phyloP scores from a whole-genome alignment of 1,284 basidiomycete species.

The Malassezia sympodialis region DNA sequence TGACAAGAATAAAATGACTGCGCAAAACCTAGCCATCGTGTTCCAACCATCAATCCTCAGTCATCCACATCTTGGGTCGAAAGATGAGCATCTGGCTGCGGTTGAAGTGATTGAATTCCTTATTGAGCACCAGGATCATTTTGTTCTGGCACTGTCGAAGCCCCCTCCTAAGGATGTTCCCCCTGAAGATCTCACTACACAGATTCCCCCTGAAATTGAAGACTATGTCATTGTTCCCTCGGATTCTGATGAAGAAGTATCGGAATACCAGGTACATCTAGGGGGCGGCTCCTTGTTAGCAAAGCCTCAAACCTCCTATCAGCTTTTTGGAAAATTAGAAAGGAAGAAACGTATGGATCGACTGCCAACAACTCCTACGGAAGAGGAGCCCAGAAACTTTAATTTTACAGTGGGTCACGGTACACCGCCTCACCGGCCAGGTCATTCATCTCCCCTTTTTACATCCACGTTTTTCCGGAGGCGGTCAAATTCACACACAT shows the following conservation, averaged over 20 bases:
- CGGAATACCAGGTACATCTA: slow-evolving; percentile 35
- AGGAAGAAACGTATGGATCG: not conserved
- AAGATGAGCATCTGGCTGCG: slow-evolving; percentile 66
- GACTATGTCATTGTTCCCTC: slow-evolving; percentile 29
- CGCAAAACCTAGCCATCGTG: slow-evolving; percentile 56
- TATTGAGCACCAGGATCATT: slow-evolving; percentile 56
- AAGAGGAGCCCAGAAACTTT: not conserved
- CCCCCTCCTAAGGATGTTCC: slow-evolving; percentile 31
- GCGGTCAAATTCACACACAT: not conserved
- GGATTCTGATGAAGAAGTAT: slow-evolving; percentile 46
- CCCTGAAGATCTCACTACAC: slow-evolving; percentile 30
- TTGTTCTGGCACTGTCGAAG: slow-evolving; percentile 39
- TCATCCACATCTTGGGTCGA: slow-evolving; percentile 61
- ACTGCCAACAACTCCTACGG: not conserved
- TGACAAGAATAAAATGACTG: slow-evolving; percentile 89
- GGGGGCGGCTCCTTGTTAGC: slow-evolving; percentile 32
- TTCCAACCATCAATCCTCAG: slow-evolving; percentile 56
- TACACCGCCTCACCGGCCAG: not conserved
- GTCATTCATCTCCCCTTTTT: not conserved
- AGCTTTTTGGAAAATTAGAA: not conserved
- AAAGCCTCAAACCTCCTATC: not conserved
- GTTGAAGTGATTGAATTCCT: slow-evolving; percentile 88
- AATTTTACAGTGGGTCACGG: not conserved
- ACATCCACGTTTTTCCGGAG: not conserved
- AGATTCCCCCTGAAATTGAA: slow-evolving; percentile 23